A percentile compares a stretch with the other conserved stretches of the same genome.
Evolutionary conservation across 345 rosid species (phyloP).

Genomic region (Eucalyptus shirleyi): DNA sequence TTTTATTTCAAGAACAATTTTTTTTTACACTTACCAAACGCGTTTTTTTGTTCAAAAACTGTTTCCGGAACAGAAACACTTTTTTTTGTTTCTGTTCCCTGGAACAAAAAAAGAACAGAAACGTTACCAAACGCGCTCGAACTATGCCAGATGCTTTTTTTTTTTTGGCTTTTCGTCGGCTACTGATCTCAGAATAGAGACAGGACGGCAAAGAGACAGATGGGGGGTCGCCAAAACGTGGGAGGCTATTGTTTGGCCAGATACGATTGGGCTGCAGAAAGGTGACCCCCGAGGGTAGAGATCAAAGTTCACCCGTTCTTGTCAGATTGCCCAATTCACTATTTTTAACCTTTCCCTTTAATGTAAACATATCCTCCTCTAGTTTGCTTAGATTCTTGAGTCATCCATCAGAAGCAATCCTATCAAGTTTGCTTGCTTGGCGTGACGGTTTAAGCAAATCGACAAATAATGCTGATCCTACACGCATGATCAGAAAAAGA

Average conservation of each 20-base stretch:
- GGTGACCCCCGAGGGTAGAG: background rate
- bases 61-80: no score
- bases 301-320: background rate
- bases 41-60: no score
- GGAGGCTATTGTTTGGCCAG: background rate
- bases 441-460: background rate
- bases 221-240: background rate
- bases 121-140: no score
- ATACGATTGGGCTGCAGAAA: background rate
- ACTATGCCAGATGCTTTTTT: background rate
- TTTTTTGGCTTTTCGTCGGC: background rate
- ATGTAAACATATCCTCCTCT: background rate
- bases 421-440: background rate
- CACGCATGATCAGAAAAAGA: background rate
- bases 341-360: background rate
- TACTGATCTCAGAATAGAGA: background rate
- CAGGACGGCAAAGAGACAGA: background rate
- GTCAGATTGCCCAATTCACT: background rate
- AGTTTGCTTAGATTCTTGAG: background rate
- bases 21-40: no score
- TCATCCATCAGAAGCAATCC: background rate
- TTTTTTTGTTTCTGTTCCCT: no score
- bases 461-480: background rate
- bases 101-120: no score
- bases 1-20: no score